phyloP scores from a whole-genome alignment of 305 asterid genomes.

The Nicotiana rustica region DNA sequence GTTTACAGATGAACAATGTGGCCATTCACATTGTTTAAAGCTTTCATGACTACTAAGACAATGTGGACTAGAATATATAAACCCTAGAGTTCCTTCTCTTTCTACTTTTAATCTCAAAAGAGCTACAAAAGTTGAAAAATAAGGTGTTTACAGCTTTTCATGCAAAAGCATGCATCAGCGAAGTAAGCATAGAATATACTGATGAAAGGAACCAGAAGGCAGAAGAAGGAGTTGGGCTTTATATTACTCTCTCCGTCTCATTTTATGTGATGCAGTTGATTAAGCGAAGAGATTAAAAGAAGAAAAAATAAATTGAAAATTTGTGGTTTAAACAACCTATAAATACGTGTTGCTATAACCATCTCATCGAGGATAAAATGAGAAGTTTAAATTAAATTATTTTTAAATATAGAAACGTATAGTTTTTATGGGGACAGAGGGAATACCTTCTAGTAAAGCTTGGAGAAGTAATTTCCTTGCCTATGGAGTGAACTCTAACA shows the following conservation, averaged over 20 bases:
- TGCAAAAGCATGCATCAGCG: neutral
- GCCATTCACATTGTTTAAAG: neutral
- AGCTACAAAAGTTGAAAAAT: neutral
- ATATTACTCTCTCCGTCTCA: too few relatives aligned
- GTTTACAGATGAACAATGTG: neutral
- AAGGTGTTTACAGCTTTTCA: neutral
- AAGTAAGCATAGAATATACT: neutral
- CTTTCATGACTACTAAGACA: neutral
- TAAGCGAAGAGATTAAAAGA: too few relatives aligned
- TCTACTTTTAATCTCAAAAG: neutral
- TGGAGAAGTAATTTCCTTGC: constrained; percentile 48
- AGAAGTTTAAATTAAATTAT: too few relatives aligned
- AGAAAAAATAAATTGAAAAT: too few relatives aligned
- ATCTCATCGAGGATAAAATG: too few relatives aligned
- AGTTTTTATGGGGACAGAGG: too few relatives aligned
- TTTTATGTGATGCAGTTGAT: too few relatives aligned
- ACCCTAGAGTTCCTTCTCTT: neutral
- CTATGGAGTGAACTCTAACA: constrained; percentile 45
- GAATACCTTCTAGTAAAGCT: constrained; percentile 48
- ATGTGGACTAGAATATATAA: neutral
- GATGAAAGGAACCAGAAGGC: neutral
- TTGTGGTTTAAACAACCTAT: too few relatives aligned
- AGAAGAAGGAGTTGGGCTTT: neutral
- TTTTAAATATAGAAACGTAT: too few relatives aligned
- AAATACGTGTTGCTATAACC: too few relatives aligned